phyloP scores from a whole-genome alignment of 352 stramenopile species.

The Peronospora farinosa region DNA sequence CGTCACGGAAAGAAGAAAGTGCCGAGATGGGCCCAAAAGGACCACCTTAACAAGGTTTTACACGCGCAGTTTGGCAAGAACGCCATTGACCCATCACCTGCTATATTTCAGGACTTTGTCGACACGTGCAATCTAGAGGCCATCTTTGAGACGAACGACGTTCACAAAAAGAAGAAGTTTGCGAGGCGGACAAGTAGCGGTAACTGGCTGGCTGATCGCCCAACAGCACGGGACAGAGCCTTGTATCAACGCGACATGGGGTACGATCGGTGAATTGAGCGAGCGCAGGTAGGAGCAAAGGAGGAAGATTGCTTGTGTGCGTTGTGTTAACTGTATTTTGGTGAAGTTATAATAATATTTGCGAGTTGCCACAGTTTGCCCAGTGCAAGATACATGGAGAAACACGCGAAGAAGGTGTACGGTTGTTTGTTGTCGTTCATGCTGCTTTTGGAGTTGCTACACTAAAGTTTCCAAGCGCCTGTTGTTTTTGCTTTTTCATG shows the following conservation, averaged over 20 bases:
- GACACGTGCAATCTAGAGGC: conserved; percentile 78
- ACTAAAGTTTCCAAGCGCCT: conserved; percentile 9
- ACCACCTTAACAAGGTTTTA: conserved; percentile 66
- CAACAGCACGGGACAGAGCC: conserved; percentile 67
- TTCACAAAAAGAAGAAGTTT: conserved; percentile 75
- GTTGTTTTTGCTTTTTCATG: conserved; percentile 5
- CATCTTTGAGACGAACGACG: conserved; percentile 73
- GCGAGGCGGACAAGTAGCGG: conserved; percentile 71
- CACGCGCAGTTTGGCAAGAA: conserved; percentile 68
- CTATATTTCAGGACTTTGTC: conserved; percentile 80
- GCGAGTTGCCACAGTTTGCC: conserved; percentile 26
- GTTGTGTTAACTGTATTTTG: conserved; percentile 20
- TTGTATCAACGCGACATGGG: conserved; percentile 83
- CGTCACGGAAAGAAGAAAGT: conserved; percentile 67
- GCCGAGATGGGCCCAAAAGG: conserved; percentile 66
- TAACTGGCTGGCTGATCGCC: conserved; percentile 79
- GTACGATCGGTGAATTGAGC: conserved; percentile 40
- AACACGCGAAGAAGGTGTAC: neutral
- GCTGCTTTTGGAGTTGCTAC: conserved; percentile 21
- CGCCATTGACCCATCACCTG: conserved; percentile 63
- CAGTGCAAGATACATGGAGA: conserved; percentile 17
- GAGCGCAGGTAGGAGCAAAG: conserved; percentile 9
- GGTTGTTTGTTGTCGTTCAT: conserved; percentile 10
- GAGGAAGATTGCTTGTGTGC: conserved; percentile 8
- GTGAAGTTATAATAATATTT: conserved; percentile 39